phyloP scores from a whole-genome alignment of 805 yeast species.

The Starmera dryadoides region DNA sequence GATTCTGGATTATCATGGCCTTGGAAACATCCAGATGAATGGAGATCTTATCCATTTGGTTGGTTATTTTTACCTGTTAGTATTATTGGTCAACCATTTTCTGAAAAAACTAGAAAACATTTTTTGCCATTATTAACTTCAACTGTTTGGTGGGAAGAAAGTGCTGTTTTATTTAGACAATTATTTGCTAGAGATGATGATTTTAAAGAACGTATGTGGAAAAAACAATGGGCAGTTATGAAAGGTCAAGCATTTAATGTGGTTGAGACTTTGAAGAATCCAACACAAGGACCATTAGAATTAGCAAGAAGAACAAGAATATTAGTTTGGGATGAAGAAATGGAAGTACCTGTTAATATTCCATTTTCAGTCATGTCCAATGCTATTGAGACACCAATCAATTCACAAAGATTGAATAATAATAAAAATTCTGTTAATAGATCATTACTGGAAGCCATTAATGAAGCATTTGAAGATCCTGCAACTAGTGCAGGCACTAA shows the following conservation, averaged over 20 bases:
- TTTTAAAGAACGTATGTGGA: conserved; percentile 61
- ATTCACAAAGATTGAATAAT: not conserved
- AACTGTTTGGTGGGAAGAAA: conserved; percentile 64
- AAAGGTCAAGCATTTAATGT: conserved; percentile 78
- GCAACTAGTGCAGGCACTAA: not conserved
- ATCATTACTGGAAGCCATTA: not conserved
- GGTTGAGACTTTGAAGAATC: conserved; percentile 52
- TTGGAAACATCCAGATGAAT: conserved; percentile 78
- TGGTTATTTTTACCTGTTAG: conserved; percentile 65
- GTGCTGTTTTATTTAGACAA: conserved; percentile 36
- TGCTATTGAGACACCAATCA: conserved; percentile 37
- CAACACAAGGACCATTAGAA: conserved; percentile 61
- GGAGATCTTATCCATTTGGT: conserved; percentile 75
- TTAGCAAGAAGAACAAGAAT: conserved; percentile 51
- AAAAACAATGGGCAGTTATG: conserved; percentile 58
- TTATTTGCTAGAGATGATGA: conserved; percentile 51
- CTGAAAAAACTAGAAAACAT: conserved; percentile 45
- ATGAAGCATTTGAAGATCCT: not conserved
- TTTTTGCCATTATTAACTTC: conserved; percentile 54
- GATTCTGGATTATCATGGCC: conserved; percentile 73
- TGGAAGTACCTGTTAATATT: conserved; percentile 45
- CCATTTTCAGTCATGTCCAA: conserved; percentile 29
- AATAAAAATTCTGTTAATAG: not conserved
- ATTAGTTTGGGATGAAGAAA: conserved; percentile 51
- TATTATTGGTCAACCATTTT: conserved; percentile 62